Base-by-base conservation (phyloP, 495 filamentous ascomycete genomes). In the Glarea lozoyensis region DNA sequence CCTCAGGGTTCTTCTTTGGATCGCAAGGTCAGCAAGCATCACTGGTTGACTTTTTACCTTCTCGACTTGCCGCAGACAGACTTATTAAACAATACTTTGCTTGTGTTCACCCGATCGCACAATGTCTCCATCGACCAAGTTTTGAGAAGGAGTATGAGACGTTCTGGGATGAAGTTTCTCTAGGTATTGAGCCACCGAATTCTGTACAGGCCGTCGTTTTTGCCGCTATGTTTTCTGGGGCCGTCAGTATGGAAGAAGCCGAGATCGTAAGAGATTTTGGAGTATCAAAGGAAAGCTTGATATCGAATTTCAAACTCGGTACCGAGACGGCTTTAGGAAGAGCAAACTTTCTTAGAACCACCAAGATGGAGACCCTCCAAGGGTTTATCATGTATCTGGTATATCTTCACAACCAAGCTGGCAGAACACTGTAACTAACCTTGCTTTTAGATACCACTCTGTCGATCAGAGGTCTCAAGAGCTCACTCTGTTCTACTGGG, bases 301-400 rank as follows among this genome's bases (percentile, higher is more conserved):
- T 82, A 5, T 65, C 76, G 17, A 72, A 69, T 36, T 73, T 84
- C 46, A 79, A 75, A 51, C 57, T 77, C 29, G 79, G 72, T 0
- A 73, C 77, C 4, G 83, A 86, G 62, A 67, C 66, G 2, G 73
- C 79, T 18, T 63, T 88, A 17, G 65, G 67, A 42, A 74, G 76
- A 47, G 81, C 82, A 3, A 75, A 78, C 53, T 84, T 86, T 43
- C 55, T 86, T 38, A 66, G 79, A 10, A 85, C 81, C 11, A 82
- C 79, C 3, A 79, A 75, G 45, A 59, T 82, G 9, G 79, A 84
- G 61, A 83, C 79, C 0, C 57, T 88, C 35, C 83, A 88, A 54
- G 80, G 77, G 4, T 81, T 86, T 52, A 76, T 85, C 17, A 79
- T 84, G 66, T 86, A 84, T 43, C 60, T 86, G 62, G 76, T 81